Base-by-base conservation (phyloP, 2,329 filamentous ascomycete species). In the Colletotrichum sojae region DNA sequence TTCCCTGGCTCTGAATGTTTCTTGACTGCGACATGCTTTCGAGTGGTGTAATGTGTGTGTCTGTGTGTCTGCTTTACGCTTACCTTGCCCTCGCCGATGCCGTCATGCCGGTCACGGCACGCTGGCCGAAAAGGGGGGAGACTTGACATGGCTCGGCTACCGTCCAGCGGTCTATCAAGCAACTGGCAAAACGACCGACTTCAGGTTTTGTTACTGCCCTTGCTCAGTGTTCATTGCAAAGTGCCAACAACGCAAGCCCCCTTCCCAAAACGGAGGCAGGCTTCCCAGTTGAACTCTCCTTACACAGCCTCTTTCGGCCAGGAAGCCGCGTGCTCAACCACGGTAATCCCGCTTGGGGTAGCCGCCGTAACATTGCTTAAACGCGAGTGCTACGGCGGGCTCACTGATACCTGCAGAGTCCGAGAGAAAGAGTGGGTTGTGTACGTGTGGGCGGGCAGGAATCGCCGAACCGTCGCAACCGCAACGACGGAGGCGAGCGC, bases 231-330 rank as follows among this genome's bases (percentile, higher is more conserved):
- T 10, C 31, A 36, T 36, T 8, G 31, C 31, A 36, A 36, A 36
- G 31, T 36, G 31, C 31, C 31, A 36, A 36, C 31, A 36, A 10
- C 31, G 31, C 31, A 36, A 36, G 31, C 8, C 8, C 31, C 31
- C 31, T 36, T 36, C 31, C 31, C 31, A 36, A 36, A 36, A 36
- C 31, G 31, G 31, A 10, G 31, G 31, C 9, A 10, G 10, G 31
- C 31, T 43, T 43, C 40, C 40, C 40, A 43, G 40, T 36, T 36
- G 31, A 36, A 36, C 31, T 36, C 31, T 36, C 8, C 31, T 10
- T 36, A 58, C 56, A 59, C n/a, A 22, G 56, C 56, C 56, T 59
- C 56, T 13, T 39, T 49, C 45, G 9, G 45, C 56, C 56, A 59
- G 49, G 45, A 49, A 31, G 16, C 31, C 31, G 31, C 31, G 31